Conservation (phyloP, 371 early-diverging fungal genomes). For the Nematocida major region DNA sequence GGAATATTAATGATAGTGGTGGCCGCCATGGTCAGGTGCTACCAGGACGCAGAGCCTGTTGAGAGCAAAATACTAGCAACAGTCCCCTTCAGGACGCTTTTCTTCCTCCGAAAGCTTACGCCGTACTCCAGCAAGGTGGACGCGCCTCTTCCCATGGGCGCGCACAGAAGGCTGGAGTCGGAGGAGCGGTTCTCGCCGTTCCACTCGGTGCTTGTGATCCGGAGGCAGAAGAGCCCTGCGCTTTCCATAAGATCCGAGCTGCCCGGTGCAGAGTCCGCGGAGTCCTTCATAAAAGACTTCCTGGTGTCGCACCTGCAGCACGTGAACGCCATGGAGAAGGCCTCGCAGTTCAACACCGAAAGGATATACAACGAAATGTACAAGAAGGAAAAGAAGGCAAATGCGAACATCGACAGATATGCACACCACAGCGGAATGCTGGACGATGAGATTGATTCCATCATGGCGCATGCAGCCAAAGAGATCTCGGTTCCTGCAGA, state of each 20-base stretch:
- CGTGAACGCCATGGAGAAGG: neutral
- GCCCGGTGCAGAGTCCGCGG: constrained; percentile 1
- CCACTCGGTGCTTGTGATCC: constrained; percentile 28
- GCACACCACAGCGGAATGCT: neutral
- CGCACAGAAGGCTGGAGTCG: constrained; percentile 24
- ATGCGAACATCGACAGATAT: neutral
- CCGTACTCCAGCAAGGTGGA: constrained; percentile 15
- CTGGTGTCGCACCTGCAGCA: constrained; percentile 31
- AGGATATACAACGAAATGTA: constrained; percentile 44
- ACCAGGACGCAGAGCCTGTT: neutral
- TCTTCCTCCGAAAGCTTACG: constrained; percentile 6
- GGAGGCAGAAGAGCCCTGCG: constrained; percentile 1
- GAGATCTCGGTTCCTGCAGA: neutral
- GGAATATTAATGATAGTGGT: neutral
- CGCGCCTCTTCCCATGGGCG: constrained; percentile 35
- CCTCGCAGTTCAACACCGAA: constrained; percentile 42
- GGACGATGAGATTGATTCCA: constrained; percentile 42
- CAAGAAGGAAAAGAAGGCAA: neutral
- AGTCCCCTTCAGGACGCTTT: neutral
- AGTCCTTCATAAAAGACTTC: constrained; percentile 46
- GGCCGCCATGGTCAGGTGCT: neutral
- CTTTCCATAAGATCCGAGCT: neutral
- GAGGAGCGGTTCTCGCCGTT: constrained; percentile 45
- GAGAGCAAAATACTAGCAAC: constrained; percentile 18
- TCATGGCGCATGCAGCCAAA: constrained; percentile 37